Conservation (phyloP, 495 filamentous ascomycete genomes). For the Hypomontagnella monticulosa region DNA sequence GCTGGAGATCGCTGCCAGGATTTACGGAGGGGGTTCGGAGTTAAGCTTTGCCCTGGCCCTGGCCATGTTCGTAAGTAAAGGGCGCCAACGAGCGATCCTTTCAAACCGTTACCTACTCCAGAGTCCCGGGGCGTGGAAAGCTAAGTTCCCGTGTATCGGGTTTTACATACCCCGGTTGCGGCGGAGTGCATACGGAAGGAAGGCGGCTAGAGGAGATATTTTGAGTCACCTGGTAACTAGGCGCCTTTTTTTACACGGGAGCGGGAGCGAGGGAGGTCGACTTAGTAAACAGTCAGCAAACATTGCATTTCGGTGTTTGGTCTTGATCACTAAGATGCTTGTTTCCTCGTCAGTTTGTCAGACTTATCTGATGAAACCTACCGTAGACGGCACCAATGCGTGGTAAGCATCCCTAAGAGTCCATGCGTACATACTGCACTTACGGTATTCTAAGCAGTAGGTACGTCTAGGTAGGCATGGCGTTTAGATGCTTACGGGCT, state of each 20-base stretch:
- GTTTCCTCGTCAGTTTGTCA: constrained; percentile 10
- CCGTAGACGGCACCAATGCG: constrained; percentile 24
- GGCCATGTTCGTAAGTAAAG: not conserved
- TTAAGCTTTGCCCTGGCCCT: not conserved
- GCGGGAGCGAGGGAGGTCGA: not conserved
- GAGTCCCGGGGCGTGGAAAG: constrained; percentile 17
- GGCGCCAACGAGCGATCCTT: constrained; percentile 2
- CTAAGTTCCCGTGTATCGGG: constrained; percentile 26
- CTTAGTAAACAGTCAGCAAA: constrained; percentile 28
- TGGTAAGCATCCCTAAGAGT: constrained; percentile 21
- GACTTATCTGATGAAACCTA: constrained; percentile 8
- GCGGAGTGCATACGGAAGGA: constrained; percentile 36
- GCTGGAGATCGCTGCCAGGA: not conserved
- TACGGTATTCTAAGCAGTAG: constrained; percentile 25
- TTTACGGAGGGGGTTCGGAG: not conserved
- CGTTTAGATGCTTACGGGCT: constrained; percentile 37
- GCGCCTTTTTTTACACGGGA: not conserved
- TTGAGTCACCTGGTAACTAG: constrained; percentile 26
- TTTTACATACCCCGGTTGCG: constrained; percentile 27
- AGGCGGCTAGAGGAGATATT: constrained; percentile 27
- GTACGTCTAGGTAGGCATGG: constrained; percentile 4
- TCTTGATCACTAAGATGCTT: constrained; percentile 9
- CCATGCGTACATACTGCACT: constrained; percentile 14
- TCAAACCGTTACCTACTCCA: constrained; percentile 2
- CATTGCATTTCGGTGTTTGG: constrained; percentile 9